Percentiles rank a stretch among this genome's conserved stretches.
phyloP scores from a whole-genome alignment of 768 basidiomycete genomes.

The Galerina sulciceps region DNA sequence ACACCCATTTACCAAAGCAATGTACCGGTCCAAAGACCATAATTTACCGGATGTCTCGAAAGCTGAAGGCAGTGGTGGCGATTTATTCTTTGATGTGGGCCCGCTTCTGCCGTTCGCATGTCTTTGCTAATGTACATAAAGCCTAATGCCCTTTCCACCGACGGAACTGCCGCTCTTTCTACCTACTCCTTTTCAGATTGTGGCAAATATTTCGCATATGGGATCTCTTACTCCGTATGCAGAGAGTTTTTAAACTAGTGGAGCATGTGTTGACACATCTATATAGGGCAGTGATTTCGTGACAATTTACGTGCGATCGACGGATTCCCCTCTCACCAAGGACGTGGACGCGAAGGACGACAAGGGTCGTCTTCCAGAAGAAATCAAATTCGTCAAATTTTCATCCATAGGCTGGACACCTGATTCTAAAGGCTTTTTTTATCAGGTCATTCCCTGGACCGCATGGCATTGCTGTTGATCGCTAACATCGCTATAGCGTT shows the following conservation, averaged over 20 bases:
- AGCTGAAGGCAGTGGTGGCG: constrained; percentile 46
- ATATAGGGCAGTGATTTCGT: constrained; percentile 74
- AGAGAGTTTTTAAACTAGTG: neutral
- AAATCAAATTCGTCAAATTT: constrained; percentile 79
- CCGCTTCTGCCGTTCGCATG: neutral
- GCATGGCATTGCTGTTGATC: neutral
- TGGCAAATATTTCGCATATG: constrained; percentile 79
- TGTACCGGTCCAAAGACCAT: constrained; percentile 61
- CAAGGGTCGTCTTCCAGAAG: constrained; percentile 61
- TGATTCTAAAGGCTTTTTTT: constrained; percentile 85
- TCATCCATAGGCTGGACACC: constrained; percentile 73
- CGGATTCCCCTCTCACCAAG: constrained; percentile 56
- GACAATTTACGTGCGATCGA: constrained; percentile 70
- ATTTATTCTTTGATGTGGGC: constrained; percentile 80
- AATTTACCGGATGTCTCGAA: constrained; percentile 58
- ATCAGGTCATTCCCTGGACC: constrained; percentile 50
- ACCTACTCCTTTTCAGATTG: constrained; percentile 63
- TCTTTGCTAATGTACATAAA: constrained; percentile 27
- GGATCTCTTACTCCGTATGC: constrained; percentile 71
- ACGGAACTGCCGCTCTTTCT: constrained; percentile 72
- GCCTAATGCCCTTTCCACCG: constrained; percentile 73
- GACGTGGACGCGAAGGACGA: constrained; percentile 48
- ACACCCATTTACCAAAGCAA: constrained; percentile 39
- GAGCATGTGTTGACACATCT: constrained; percentile 2
- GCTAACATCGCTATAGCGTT: constrained; percentile 45